Percentiles rank a stretch among this genome's conserved stretches.
These are phyloP conservation scores for Aspergillus quadrilineatus DNA, from an alignment of 2,329 filamentous ascomycete species.

Conservation along the genomic window DNA sequence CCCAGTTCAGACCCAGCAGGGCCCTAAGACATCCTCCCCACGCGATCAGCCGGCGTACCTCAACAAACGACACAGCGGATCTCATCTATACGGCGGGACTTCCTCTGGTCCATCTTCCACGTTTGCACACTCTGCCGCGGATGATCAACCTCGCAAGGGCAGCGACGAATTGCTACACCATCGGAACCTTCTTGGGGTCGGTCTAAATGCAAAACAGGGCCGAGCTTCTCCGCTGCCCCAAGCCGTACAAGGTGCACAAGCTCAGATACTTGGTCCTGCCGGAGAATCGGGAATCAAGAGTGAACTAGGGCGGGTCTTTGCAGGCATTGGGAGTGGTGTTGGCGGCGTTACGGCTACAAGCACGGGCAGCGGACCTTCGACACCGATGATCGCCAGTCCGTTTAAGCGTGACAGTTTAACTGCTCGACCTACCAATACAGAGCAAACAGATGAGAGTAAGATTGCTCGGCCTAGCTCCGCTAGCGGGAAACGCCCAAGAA, in stretches of 20 bases:
- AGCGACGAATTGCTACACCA: slow-evolving; percentile 60
- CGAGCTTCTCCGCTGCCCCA: slow-evolving; percentile 86
- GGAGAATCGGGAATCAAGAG: slow-evolving; percentile 89
- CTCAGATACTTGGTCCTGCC: slow-evolving; percentile 72
- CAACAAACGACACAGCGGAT: slow-evolving; percentile 33
- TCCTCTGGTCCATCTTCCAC: slow-evolving; percentile 31
- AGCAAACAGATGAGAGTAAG: slow-evolving; percentile 39
- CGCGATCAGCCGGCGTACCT: slow-evolving; percentile 36
- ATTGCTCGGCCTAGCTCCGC: slow-evolving; percentile 45
- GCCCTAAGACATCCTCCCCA: slow-evolving; percentile 34
- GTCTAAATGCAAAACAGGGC: slow-evolving; percentile 72
- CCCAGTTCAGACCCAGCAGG: slow-evolving; percentile 36
- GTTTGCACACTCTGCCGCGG: slow-evolving; percentile 28
- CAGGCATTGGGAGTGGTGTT: slow-evolving; percentile 76
- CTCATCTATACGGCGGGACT: slow-evolving; percentile 35
- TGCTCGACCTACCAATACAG: slow-evolving; percentile 44
- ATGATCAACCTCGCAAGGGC: slow-evolving; percentile 45
- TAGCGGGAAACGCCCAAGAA: slow-evolving; percentile 61
- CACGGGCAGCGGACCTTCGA: slow-evolving; percentile 53
- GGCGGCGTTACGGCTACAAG: slow-evolving; percentile 53
- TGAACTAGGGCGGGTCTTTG: slow-evolving; percentile 92
- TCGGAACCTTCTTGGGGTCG: slow-evolving; percentile 70
- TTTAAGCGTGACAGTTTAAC: slow-evolving; percentile 52
- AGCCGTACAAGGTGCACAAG: slow-evolving; percentile 87
- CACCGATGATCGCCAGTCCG: slow-evolving; percentile 55